Base-by-base conservation (phyloP, 2,329 filamentous ascomycete species). In the Venturia pyrina region DNA sequence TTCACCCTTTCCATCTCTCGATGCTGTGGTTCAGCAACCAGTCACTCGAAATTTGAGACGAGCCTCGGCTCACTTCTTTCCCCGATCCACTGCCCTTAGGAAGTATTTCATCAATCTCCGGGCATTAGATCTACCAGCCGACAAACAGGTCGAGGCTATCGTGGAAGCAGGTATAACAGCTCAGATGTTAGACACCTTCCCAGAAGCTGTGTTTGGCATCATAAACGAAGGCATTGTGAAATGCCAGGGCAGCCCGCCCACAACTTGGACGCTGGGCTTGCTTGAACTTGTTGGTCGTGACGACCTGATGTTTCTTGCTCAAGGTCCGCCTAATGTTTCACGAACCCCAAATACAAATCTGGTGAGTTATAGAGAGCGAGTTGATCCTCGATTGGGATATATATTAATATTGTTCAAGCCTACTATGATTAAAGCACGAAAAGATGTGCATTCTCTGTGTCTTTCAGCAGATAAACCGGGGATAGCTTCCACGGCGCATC, bases 171-270 rank as follows among this genome's bases (percentile, higher is more conserved):
- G 88, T 0, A 85, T 96, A 60, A 87, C 83, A 7, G 76, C 78
- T 11, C 80, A 83, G 32, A 79, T 93, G 62, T 82, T 98, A 19
- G 90, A 96, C 68, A 92, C 90, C 0, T 79, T 98, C 1, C 93
- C 95, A 1, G 91, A 96, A 75, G 87, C 90, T 34, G 82, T 97
- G n/a, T 83, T 90, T 65, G 85, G 88, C 1, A 89, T 90, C 0
- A 80, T 98, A 17, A 88, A 89, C 73, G 93, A 98, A 77, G 87
- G 89, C 5, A 91, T 98, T 50, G 85, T 88, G n/a, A 83, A 86
- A 68, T 96, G 91, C 69, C 93, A 96, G 74, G 84, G 87, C n/a
- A 85, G 86, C 67, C 93, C 93, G 21, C 90, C 92, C 11, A 83
- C 87, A 0, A 85, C 83, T 1, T 98, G 93, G 92, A 82, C 85